Evolutionary conservation across 352 stramenopile species (phyloP).

Genomic region (Phytopythium litorale): DNA sequence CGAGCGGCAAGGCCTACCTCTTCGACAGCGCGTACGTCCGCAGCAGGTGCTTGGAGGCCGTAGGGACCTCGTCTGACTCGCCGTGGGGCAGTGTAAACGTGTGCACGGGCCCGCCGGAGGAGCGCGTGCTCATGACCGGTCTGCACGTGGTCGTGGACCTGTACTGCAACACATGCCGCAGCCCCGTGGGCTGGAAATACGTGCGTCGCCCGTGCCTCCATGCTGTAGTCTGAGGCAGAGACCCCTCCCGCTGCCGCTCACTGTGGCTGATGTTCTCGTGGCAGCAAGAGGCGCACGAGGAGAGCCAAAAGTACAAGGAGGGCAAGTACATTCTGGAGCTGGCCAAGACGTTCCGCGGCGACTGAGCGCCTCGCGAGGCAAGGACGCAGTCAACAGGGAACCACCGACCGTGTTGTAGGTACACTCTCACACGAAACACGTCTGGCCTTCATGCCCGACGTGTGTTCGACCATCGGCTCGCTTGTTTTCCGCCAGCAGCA

Average conservation of each 20-base stretch:
- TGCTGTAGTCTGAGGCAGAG: not conserved
- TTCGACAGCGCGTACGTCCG: conserved; percentile 82
- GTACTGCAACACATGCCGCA: conserved; percentile 91
- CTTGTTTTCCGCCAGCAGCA: not conserved
- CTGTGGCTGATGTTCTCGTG: not conserved
- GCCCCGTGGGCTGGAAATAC: conserved; percentile 94
- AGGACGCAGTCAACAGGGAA: not conserved
- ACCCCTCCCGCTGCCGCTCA: not conserved
- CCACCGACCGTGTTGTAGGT: not conserved
- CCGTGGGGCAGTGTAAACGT: conserved; percentile 75
- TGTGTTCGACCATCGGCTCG: not conserved
- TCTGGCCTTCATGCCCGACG: not conserved
- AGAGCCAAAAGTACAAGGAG: conserved; percentile 95
- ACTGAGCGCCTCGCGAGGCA: conserved; percentile 6
- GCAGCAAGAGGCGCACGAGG: conserved; percentile 89
- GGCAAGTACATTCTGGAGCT: conserved; percentile 97
- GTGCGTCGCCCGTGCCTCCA: conserved; percentile 20
- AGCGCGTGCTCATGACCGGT: conserved; percentile 93
- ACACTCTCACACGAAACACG: not conserved
- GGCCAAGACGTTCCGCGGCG: conserved; percentile 67
- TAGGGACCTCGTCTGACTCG: not conserved
- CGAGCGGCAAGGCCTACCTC: conserved; percentile 89
- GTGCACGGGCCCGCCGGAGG: conserved; percentile 77
- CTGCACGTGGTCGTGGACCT: conserved; percentile 93
- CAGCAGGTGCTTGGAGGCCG: not conserved